Conservation (phyloP, 306 rosid genomes). For the Trichosanthes cucumerina region DNA sequence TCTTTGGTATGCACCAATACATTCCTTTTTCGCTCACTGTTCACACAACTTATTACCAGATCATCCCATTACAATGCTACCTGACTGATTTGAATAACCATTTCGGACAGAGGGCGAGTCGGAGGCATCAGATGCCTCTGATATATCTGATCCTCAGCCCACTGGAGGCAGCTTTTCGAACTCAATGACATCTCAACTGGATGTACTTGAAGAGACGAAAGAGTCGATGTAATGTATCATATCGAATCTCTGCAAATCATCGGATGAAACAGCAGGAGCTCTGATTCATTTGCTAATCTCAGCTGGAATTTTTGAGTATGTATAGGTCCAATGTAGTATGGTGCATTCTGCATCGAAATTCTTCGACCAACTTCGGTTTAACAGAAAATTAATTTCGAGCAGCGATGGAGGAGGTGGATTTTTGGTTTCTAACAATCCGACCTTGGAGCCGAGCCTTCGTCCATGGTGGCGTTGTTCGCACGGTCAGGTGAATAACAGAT, state of each 20-base stretch:
- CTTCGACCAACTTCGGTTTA: not conserved
- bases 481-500: not conserved
- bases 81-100: slow-evolving; percentile 21
- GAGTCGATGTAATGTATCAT: slow-evolving; percentile 29
- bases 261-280: slow-evolving; percentile 23
- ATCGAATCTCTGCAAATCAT: slow-evolving; percentile 12
- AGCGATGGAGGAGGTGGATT: not conserved
- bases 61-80: not conserved
- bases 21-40: not conserved
- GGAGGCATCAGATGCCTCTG: slow-evolving; percentile 39
- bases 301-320: not conserved
- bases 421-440: not conserved
- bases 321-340: not conserved
- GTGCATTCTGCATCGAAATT: not conserved
- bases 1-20: slow-evolving; percentile 54
- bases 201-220: slow-evolving; percentile 24
- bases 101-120: slow-evolving; percentile 40
- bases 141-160: slow-evolving; percentile 24
- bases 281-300: slow-evolving; percentile 14
- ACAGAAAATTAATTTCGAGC: not conserved
- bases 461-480: not conserved
- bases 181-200: slow-evolving; percentile 54
- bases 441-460: not conserved
- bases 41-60: not conserved
- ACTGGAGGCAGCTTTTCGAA: slow-evolving; percentile 62